These are phyloP conservation scores for Backusella morwellensis DNA, from an alignment of 192 early-diverging fungal genomes.

Conservation along the genomic window DNA sequence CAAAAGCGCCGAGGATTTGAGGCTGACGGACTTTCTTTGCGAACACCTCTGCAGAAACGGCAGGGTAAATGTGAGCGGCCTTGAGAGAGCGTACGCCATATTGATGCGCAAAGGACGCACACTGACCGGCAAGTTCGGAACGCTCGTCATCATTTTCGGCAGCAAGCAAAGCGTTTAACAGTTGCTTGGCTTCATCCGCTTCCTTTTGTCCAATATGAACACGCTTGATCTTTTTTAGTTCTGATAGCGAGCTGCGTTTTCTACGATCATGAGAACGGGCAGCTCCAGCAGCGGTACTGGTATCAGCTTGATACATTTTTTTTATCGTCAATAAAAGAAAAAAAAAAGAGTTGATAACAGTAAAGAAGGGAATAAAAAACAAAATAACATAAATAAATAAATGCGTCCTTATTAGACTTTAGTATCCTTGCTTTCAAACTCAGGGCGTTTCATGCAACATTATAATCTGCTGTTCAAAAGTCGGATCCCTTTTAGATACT, in stretches of 20 bases:
- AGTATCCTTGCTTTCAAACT: background rate
- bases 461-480: background rate
- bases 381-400: background rate
- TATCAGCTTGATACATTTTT: conserved; percentile 9
- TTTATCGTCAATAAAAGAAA: background rate
- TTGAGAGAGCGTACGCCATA: conserved; percentile 60
- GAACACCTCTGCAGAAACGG: conserved; percentile 55
- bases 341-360: background rate
- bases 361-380: background rate
- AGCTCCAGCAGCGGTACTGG: background rate
- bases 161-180: conserved; percentile 12
- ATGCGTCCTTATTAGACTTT: background rate
- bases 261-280: background rate
- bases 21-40: conserved; percentile 57
- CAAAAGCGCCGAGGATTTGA: background rate
- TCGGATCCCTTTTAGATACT: background rate
- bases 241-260: background rate
- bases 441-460: background rate
- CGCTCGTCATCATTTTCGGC: conserved; percentile 16
- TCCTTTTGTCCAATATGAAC: conserved; percentile 7
- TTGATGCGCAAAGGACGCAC: conserved; percentile 35
- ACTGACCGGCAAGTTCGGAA: conserved; percentile 16
- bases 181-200: conserved; percentile 22
- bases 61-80: conserved; percentile 56
- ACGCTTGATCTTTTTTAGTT: background rate